These are phyloP conservation scores for Phytophthora pinifolia DNA, from an alignment of 352 stramenopile genomes.

Conservation along the genomic window DNA sequence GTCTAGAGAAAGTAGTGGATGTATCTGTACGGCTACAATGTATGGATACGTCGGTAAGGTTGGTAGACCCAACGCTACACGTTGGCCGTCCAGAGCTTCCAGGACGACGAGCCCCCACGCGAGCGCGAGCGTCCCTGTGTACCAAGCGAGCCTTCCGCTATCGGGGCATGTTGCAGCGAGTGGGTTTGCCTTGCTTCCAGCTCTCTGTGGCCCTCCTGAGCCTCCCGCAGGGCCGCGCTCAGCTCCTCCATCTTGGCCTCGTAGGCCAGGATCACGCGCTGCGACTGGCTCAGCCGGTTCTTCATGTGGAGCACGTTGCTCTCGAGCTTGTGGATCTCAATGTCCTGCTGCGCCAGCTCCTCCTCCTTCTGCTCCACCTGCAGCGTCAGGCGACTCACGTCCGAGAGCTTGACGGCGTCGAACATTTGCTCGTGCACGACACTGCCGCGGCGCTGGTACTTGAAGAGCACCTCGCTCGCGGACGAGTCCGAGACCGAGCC, in stretches of 20 bases:
- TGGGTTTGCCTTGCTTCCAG: constrained; percentile 25
- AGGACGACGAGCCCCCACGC: constrained; percentile 31
- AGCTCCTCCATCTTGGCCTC: constrained; percentile 79
- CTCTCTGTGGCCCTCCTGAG: constrained; percentile 38
- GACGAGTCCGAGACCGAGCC: constrained; percentile 47
- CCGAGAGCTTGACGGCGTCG: constrained; percentile 71
- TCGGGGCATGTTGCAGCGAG: constrained; percentile 10
- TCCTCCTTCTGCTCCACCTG: constrained; percentile 74
- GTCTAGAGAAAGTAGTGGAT: no score
- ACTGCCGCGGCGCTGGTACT: constrained; percentile 64
- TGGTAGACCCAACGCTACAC: constrained; percentile 11
- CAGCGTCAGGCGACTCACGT: constrained; percentile 67
- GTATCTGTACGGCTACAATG: constrained; percentile 10
- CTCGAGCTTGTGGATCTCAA: constrained; percentile 68
- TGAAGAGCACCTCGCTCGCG: constrained; percentile 65
- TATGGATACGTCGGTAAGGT: constrained; percentile 6
- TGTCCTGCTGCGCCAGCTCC: constrained; percentile 60
- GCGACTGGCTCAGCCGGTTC: constrained; percentile 57
- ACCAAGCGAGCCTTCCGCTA: constrained; percentile 7
- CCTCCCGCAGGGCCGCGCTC: constrained; percentile 51
- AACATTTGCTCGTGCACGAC: constrained; percentile 84
- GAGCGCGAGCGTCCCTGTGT: constrained; percentile 15
- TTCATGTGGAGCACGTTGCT: constrained; percentile 68
- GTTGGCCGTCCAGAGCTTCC: constrained; percentile 43
- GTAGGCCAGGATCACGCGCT: constrained; percentile 69